A percentile compares a stretch with the other conserved stretches of the same genome.
Conservation (phyloP, 1,284 basidiomycete genomes). For the Cyathus olla region DNA sequence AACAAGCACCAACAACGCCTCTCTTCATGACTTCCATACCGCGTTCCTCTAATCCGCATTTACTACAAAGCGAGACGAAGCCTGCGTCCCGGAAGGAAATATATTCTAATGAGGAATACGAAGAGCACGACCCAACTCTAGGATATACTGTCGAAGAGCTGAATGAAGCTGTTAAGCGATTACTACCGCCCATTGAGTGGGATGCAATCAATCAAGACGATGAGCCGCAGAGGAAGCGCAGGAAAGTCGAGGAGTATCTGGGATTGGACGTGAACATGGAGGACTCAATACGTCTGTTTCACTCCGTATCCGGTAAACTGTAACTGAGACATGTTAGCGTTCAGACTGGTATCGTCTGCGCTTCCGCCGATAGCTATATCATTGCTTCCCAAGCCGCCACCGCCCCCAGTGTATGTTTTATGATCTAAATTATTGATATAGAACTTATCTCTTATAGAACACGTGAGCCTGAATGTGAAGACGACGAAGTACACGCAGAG, state of each 20-base stretch:
- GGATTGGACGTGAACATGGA: conserved; percentile 12
- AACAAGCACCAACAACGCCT: conserved; percentile 9
- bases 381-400: conserved; percentile 51
- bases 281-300: conserved; percentile 25
- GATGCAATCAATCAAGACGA: neutral
- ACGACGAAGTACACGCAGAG: conserved; percentile 49
- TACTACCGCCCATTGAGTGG: no score
- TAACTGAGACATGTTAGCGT: conserved; percentile 36
- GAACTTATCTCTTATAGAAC: conserved; percentile 37
- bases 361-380: conserved; percentile 46
- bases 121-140: neutral
- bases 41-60: conserved; percentile 37
- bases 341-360: conserved; percentile 56
- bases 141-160: no score
- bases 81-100: conserved; percentile 34
- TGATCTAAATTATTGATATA: neutral
- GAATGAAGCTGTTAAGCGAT: no score
- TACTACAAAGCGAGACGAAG: conserved; percentile 21
- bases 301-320: conserved; percentile 2
- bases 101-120: conserved; percentile 13
- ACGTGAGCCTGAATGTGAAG: conserved; percentile 57
- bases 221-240: neutral
- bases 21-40: neutral
- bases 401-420: conserved; percentile 42
- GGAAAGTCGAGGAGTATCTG: conserved; percentile 5